Evolutionary conservation across 495 filamentous ascomycete genomes (phyloP).

Genomic region (Lasiosphaeriaceae sp.): DNA sequence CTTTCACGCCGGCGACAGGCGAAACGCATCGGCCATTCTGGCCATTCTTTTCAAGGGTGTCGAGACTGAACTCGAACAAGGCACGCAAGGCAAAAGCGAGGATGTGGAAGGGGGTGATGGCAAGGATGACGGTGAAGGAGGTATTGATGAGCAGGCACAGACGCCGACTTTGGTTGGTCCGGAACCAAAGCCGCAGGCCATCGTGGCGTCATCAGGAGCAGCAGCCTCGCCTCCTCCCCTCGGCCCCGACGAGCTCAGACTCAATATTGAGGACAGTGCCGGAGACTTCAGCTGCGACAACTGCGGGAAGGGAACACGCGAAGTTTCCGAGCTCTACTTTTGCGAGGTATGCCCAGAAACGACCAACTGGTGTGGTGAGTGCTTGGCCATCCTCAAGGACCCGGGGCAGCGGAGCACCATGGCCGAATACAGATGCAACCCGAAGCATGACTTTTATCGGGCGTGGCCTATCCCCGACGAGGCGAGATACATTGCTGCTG

Average conservation of each 20-base stretch:
- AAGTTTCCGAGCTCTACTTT: slow-evolving; percentile 5
- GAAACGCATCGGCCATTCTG: slow-evolving; percentile 8
- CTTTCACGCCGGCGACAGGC: slow-evolving; percentile 13
- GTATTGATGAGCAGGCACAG: no score
- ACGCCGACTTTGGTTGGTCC: no score
- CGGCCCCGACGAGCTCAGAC: not conserved
- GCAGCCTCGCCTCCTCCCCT: no score
- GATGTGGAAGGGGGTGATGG: not conserved
- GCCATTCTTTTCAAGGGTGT: slow-evolving; percentile 6
- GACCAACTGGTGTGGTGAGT: slow-evolving; percentile 8
- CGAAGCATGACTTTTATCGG: slow-evolving; percentile 8
- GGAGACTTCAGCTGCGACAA: not conserved
- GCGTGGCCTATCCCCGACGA: slow-evolving; percentile 13
- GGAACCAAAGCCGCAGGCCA: no score
- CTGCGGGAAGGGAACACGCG: not conserved
- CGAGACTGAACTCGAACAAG: not conserved
- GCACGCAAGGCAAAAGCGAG: not conserved
- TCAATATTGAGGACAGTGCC: not conserved
- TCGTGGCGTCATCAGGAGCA: no score
- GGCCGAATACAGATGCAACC: not conserved
- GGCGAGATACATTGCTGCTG: slow-evolving; percentile 4
- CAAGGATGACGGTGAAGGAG: not conserved
- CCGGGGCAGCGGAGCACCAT: not conserved
- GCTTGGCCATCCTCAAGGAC: slow-evolving; percentile 4
- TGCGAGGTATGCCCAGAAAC: slow-evolving; percentile 8